Conservation (phyloP, 768 basidiomycete species). For the Hydnomerulius pinastri region DNA sequence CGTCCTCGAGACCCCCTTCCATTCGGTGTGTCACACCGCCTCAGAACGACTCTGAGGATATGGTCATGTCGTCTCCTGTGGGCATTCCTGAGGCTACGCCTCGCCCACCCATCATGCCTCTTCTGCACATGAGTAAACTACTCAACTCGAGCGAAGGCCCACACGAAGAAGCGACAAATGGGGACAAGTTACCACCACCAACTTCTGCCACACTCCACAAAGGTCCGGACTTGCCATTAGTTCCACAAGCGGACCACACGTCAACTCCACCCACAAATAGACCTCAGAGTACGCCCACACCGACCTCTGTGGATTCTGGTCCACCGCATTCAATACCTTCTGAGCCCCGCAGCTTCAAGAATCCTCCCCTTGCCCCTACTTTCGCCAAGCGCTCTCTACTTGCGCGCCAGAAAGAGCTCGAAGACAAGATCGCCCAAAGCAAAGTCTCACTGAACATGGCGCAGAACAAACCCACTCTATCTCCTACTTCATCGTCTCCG, state of each 20-base stretch:
- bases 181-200: no score
- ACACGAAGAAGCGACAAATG: not conserved
- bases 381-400: slow-evolving; percentile 40
- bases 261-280: not conserved
- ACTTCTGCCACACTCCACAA: not conserved
- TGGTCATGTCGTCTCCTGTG: slow-evolving; percentile 8
- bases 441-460: slow-evolving; percentile 36
- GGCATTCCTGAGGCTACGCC: not conserved
- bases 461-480: not conserved
- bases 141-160: not conserved
- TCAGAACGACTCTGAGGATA: slow-evolving; percentile 2
- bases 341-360: slow-evolving; percentile 42
- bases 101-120: not conserved
- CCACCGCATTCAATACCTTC: slow-evolving; percentile 20
- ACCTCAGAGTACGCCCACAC: not conserved
- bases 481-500: not conserved
- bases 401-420: slow-evolving; percentile 46
- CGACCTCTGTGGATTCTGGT: not conserved
- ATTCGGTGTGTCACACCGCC: not conserved
- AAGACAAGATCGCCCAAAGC: slow-evolving; percentile 42
- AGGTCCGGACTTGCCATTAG: not conserved
- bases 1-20: slow-evolving; percentile 8
- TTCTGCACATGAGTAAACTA: not conserved
- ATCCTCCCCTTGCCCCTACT: slow-evolving; percentile 39
- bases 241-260: not conserved